A percentile compares a stretch with the other conserved stretches of the same genome.
Evolutionary conservation across 169 alveolate species (phyloP).

Genomic region (Blepharisma undulans): DNA sequence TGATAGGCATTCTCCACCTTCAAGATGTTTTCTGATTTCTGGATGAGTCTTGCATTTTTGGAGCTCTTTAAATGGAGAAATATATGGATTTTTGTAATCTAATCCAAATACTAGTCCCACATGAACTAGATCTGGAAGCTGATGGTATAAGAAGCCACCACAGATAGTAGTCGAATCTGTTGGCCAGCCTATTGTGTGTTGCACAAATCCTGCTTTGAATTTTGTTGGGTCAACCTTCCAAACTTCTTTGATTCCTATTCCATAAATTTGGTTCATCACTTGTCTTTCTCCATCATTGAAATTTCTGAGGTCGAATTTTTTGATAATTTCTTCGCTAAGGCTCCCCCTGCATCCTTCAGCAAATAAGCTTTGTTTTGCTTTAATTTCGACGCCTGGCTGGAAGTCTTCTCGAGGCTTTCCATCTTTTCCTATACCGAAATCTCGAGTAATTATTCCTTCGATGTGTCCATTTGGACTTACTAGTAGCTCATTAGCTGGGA

Average conservation of each 20-base stretch:
- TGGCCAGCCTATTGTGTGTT: constrained; percentile 88
- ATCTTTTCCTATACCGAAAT: constrained; percentile 82
- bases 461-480: constrained; percentile 68
- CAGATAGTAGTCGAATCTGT: constrained; percentile 75
- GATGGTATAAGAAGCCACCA: constrained; percentile 88
- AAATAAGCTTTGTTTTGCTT: constrained; percentile 71
- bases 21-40: constrained; percentile 56
- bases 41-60: constrained; percentile 82
- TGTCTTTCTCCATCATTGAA: constrained; percentile 46
- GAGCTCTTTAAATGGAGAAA: constrained; percentile 85
- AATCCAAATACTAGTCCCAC: constrained; percentile 85
- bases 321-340: constrained; percentile 67
- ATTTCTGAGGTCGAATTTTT: constrained; percentile 62
- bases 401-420: constrained; percentile 71
- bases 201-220: not conserved
- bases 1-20: constrained; percentile 82
- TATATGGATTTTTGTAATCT: constrained; percentile 81
- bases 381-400: constrained; percentile 76
- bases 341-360: constrained; percentile 90
- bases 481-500: constrained; percentile 69
- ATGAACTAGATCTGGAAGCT: constrained; percentile 69
- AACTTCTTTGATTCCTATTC: constrained; percentile 77
- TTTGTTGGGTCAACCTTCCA: constrained; percentile 55
- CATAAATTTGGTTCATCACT: constrained; percentile 66
- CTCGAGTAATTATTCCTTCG: constrained; percentile 78